phyloP scores from a whole-genome alignment of 2,329 filamentous ascomycete genomes.

The Colletotrichum neosansevieriae region DNA sequence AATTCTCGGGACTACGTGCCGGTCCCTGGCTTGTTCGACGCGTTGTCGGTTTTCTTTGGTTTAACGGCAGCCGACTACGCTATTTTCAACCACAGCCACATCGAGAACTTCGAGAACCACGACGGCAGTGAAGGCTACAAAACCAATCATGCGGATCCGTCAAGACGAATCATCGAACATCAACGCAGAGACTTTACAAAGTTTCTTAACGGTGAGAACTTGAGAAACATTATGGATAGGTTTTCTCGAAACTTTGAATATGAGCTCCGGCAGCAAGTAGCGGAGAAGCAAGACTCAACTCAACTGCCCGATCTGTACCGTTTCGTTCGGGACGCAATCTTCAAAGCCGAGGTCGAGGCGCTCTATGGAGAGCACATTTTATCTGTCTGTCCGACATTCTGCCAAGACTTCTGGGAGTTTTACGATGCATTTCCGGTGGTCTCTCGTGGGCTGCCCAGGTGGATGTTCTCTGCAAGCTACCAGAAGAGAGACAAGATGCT shows the following conservation, averaged over 20 bases:
- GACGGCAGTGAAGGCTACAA: neutral
- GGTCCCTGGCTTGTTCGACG: slow-evolving; percentile 22
- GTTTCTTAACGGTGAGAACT: slow-evolving; percentile 22
- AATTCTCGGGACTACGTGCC: slow-evolving; percentile 9
- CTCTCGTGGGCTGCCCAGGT: slow-evolving; percentile 21
- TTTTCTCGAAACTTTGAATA: slow-evolving; percentile 11
- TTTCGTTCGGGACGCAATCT: slow-evolving; percentile 9
- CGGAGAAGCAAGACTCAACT: neutral
- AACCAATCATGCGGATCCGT: slow-evolving; percentile 19
- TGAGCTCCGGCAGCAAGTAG: neutral
- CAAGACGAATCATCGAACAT: slow-evolving; percentile 33
- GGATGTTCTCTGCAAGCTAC: slow-evolving; percentile 29
- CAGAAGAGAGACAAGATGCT: slow-evolving; percentile 20
- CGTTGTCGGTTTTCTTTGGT: slow-evolving; percentile 28
- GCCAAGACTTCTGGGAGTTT: slow-evolving; percentile 31
- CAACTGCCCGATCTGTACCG: slow-evolving; percentile 22
- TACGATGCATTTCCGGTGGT: slow-evolving; percentile 31
- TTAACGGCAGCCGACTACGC: slow-evolving; percentile 7
- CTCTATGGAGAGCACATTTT: slow-evolving; percentile 27
- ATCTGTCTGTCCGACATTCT: slow-evolving; percentile 15
- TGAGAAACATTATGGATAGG: slow-evolving; percentile 16
- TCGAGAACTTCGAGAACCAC: slow-evolving; percentile 15
- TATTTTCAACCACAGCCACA: slow-evolving; percentile 28
- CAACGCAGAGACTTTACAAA: slow-evolving; percentile 26
- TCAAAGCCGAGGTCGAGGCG: slow-evolving; percentile 28